Evolutionary conservation across 2,329 filamentous ascomycete species (phyloP).

Genomic region (Teratosphaeriaceae sp.): DNA sequence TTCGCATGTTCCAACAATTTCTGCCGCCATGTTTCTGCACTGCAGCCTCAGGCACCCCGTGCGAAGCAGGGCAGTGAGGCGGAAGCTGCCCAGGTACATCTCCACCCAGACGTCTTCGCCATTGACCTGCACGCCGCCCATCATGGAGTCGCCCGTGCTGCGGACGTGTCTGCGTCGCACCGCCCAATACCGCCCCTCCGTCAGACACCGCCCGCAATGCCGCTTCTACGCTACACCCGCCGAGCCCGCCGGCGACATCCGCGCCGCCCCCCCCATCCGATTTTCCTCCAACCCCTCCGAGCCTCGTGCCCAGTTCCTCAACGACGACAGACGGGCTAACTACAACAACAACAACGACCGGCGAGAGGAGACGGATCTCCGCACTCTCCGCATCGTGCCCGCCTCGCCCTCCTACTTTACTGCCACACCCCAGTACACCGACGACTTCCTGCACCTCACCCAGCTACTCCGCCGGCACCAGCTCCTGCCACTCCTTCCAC

Average conservation of each 20-base stretch:
- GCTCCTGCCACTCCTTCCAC: constrained; percentile 61
- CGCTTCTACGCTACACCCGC: constrained; percentile 24
- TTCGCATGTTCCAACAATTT: background rate
- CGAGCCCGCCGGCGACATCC: constrained; percentile 18
- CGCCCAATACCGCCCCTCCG: constrained; percentile 18
- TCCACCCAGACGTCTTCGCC: no score
- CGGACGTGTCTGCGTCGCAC: constrained; percentile 25
- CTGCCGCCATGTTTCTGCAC: background rate
- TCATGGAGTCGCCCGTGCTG: constrained; percentile 25
- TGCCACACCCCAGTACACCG: constrained; percentile 75
- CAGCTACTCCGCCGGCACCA: constrained; percentile 65
- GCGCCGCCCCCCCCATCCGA: constrained; percentile 24
- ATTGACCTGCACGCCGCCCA: no score
- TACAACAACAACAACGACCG: constrained; percentile 1
- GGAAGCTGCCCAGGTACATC: no score
- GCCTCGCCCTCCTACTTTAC: constrained; percentile 93
- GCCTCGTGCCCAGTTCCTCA: constrained; percentile 13
- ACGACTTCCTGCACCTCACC: constrained; percentile 69
- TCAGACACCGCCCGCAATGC: constrained; percentile 16
- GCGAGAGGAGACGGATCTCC: no score
- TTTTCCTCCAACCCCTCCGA: constrained; percentile 17
- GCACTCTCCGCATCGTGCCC: constrained; percentile 63
- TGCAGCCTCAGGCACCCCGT: no score
- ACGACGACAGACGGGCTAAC: constrained; percentile 1
- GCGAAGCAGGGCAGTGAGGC: no score